Evolutionary conservation across 768 basidiomycete species (phyloP).

Genomic region (Rubroboletus pulcherrimus): DNA sequence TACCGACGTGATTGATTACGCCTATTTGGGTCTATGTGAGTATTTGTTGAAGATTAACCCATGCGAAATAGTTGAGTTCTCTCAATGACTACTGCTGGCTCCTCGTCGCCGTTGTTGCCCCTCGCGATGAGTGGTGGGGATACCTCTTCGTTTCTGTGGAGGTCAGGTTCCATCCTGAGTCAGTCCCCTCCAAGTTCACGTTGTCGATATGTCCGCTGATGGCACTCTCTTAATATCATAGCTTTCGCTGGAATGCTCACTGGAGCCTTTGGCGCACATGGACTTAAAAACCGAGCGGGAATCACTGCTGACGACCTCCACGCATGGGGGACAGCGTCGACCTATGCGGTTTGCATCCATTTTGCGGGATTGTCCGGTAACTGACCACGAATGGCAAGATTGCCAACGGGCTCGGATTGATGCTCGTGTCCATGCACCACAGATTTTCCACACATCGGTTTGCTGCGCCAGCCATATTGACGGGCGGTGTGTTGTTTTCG

Average conservation of each 20-base stretch:
- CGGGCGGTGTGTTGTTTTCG: conserved; percentile 58
- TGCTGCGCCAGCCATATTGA: conserved; percentile 62
- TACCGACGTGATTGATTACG: conserved; percentile 7
- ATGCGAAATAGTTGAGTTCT: background rate
- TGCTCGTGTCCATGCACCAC: conserved; percentile 60
- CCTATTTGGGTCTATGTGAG: conserved; percentile 9
- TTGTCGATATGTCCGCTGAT: background rate
- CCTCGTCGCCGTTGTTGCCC: conserved; percentile 30
- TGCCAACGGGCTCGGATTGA: conserved; percentile 63
- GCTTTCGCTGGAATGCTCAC: conserved; percentile 50
- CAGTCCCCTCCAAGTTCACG: conserved; percentile 5
- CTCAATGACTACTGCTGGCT: conserved; percentile 20
- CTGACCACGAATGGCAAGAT: conserved; percentile 40
- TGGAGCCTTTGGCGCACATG: conserved; percentile 71
- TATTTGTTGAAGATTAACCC: background rate
- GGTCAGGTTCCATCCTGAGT: conserved; percentile 42
- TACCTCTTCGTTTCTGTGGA: conserved; percentile 37
- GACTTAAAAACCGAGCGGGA: conserved; percentile 43
- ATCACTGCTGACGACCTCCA: conserved; percentile 50
- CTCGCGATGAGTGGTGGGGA: conserved; percentile 5
- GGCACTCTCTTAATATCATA: conserved; percentile 10
- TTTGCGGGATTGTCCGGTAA: background rate
- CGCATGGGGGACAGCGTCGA: conserved; percentile 61
- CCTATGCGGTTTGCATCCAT: conserved; percentile 52
- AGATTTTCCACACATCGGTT: conserved; percentile 57